Base-by-base conservation (phyloP, 176 grass and related monocot genomes). In the Rhynchospora tenuis region DNA sequence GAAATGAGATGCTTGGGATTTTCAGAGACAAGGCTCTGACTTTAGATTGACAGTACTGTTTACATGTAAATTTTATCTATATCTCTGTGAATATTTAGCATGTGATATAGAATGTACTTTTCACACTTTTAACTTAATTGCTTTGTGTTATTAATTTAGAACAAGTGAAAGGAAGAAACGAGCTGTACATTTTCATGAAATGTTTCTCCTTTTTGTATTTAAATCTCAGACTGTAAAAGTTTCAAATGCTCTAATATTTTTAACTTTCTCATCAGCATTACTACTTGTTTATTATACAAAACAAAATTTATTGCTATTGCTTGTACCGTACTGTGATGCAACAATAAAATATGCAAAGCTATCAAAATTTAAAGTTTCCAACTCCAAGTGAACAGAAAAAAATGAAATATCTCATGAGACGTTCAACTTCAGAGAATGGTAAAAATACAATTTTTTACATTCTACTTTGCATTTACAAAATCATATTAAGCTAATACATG, bases 1-100 rank as follows among this genome's bases (percentile, higher is more conserved):
- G 96, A 74, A 95, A 93, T 81, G 91, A 98, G 87, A 98, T 98
- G 93, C 86, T 98, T 70, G 93, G 88, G 24, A 90, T 93, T 75
- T 88, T 95, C 74, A 98, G 89, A 33, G 91, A 98, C 8, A 94
- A 86, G 71, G 73, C 84, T 19, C 64, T 93, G 17, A 71, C 72
- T 16, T 69, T 82, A 67, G 63, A 20, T 67, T 64, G 50, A 52
- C 29, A 50, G 48, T 28, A 77, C 26, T 52, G 13, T 28, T 56
- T 76, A 51, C 48, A 14, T 70, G n/a, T 52, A 82, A 67, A 67
- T 82, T 81, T 67, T 68, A 82, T 82, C 80, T 82, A 29, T 46
- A 82, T 82, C 80, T 52, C 59, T 82, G 80, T 65, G 23, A 82
- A 82, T 82, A 68, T 82, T 82, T 82, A 52, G 20, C 80, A 54